A percentile compares a stretch with the other conserved stretches of the same genome.
phyloP scores from a whole-genome alignment of 495 filamentous ascomycete genomes.

The Hypoxylon perforatum region DNA sequence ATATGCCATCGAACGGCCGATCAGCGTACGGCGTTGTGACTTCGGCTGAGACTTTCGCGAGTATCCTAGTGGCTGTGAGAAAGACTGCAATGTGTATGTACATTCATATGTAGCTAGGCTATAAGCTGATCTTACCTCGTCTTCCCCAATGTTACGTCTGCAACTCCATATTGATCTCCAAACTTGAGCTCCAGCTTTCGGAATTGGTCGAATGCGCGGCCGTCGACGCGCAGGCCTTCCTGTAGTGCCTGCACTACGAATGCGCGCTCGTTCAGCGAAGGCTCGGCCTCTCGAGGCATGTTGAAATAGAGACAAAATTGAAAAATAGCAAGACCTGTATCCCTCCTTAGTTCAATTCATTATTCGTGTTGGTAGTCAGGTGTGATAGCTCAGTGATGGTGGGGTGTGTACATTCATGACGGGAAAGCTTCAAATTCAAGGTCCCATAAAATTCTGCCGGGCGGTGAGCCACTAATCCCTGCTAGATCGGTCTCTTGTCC shows the following conservation, averaged over 20 bases:
- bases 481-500: slow-evolving; percentile 30
- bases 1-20: slow-evolving; percentile 93
- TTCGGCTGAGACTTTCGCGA: slow-evolving; percentile 87
- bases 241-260: slow-evolving; percentile 81
- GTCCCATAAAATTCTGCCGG: slow-evolving; percentile 41
- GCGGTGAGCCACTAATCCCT: slow-evolving; percentile 43
- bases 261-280: slow-evolving; percentile 79
- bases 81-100: neutral
- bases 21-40: slow-evolving; percentile 85
- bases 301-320: slow-evolving; percentile 19
- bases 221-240: slow-evolving; percentile 83
- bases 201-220: slow-evolving; percentile 80
- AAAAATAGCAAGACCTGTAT: slow-evolving; percentile 14
- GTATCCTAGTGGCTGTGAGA: slow-evolving; percentile 65
- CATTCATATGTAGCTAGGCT: neutral
- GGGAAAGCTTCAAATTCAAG: slow-evolving; percentile 28
- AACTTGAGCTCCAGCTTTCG: slow-evolving; percentile 81
- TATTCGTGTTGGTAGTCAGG: slow-evolving; percentile 17
- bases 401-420: slow-evolving; percentile 32
- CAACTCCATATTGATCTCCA: slow-evolving; percentile 90
- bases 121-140: slow-evolving; percentile 70
- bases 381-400: slow-evolving; percentile 38
- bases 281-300: slow-evolving; percentile 92
- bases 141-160: slow-evolving; percentile 89
- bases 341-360: slow-evolving; percentile 30